Evolutionary conservation across 176 grass and related monocot species (phyloP), one percentile per base, ranked within the genome.

Genomic region (Elaeis guineensis): DNA sequence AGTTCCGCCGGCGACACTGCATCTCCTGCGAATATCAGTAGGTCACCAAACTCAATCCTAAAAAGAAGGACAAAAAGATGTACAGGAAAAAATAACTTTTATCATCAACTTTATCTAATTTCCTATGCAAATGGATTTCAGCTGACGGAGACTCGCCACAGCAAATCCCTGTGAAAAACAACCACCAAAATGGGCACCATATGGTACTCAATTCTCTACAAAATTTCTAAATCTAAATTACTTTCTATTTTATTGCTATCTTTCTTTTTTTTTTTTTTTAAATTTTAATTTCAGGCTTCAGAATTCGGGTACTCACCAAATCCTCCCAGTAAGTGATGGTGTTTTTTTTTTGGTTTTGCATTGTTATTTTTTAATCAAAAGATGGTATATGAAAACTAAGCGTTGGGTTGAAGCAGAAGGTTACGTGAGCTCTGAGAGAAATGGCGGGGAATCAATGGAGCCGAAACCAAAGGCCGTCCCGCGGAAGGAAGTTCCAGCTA

Each of bases 91-190:
- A n/a, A n/a, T n/a, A 44, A 44, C 14, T 14, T n/a, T 44, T 44
- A 44, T 44, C 35, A 44, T 44, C 35, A 44, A 14, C 35, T 44
- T 11, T 44, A 14, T 44, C 35, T 44, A 44, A 44, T 21, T 21
- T 51, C 28, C 28, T 30, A 30, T 30, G 28, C 28, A 30, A 30
- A 30, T 6, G 28, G 66, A 21, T 53, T 51, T 69, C 77, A 95
- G 90, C 76, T 64, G 83, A 95, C 65, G 80, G 75, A n/a, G 90
- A 82, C 50, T 95, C 90, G 2, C 90, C 86, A 3, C 73, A 79
- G 62, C 84, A 83, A 71, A 76, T 71, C 52, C 75, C 81, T 61
- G 28, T 67, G 17, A 90, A 54, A 56, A 79, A 63, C 69, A 63
- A 57, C 63, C 70, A 74, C 39, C 58, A 73, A 22, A 73, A 63